Percentiles rank a stretch among this genome's conserved stretches.
phyloP scores from a whole-genome alignment of 805 yeast genomes.

The Hemisphaericaspora nanyangensis region DNA sequence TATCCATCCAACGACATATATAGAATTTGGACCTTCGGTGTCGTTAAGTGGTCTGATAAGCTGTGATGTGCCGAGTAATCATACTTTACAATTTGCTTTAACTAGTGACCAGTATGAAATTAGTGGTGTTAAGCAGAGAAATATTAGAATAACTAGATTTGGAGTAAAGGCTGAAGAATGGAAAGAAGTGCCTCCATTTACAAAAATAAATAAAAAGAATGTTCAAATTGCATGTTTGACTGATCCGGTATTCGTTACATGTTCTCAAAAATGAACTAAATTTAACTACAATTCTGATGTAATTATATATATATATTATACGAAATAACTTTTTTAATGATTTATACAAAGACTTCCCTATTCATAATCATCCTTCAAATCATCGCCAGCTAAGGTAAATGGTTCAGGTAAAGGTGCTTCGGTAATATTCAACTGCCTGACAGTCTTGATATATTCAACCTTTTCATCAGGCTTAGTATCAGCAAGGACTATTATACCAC shows the following conservation, averaged over 20 bases:
- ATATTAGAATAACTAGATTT: not conserved
- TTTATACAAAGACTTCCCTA: too few species aligned
- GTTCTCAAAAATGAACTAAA: not conserved
- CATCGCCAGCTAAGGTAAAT: conserved; percentile 57
- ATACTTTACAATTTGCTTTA: conserved; percentile 7
- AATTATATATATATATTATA: too few species aligned
- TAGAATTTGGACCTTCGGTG: not conserved
- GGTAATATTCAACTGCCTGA: conserved; percentile 69
- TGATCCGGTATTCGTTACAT: conserved; percentile 1
- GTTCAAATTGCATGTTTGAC: conserved; percentile 9
- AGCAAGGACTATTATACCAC: conserved; percentile 68
- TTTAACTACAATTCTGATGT: too few species aligned
- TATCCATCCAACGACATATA: conserved; percentile 4
- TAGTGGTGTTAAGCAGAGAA: conserved; percentile 5
- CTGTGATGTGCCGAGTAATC: conserved; percentile 7
- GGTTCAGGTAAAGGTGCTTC: conserved; percentile 76
- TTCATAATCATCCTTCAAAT: conserved; percentile 37
- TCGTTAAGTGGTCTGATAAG: conserved; percentile 4
- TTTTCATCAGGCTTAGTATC: conserved; percentile 63
- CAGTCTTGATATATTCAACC: conserved; percentile 69
- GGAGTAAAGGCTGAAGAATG: conserved; percentile 1
- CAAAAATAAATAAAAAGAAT: conserved; percentile 2
- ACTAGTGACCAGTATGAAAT: conserved; percentile 3
- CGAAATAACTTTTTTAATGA: too few species aligned
- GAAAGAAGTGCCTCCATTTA: conserved; percentile 2